A percentile compares a stretch with the other conserved stretches of the same genome.
phyloP scores from a whole-genome alignment of 257 asterid genomes.

The Buddleja alternifolia region DNA sequence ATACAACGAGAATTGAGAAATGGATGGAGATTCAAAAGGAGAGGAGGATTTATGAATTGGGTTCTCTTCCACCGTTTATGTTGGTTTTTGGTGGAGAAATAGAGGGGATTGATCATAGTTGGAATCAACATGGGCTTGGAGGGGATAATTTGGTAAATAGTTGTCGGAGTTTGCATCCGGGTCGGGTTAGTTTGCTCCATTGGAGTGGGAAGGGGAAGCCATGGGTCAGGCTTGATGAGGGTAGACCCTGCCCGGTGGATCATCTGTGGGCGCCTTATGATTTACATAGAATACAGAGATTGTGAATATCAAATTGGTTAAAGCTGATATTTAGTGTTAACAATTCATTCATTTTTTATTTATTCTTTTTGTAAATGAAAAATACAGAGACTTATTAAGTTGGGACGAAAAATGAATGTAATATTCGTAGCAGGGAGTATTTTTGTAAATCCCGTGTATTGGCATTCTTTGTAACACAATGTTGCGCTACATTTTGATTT shows the following conservation, averaged over 20 bases:
- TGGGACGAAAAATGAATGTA: neutral
- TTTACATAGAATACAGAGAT: constrained; percentile 29
- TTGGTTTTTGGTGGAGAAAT: constrained; percentile 74
- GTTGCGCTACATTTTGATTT: neutral
- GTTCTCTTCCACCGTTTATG: constrained; percentile 74
- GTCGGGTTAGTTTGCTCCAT: constrained; percentile 77
- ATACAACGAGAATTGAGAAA: constrained; percentile 48
- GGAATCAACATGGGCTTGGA: constrained; percentile 89
- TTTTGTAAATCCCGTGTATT: constrained; percentile 25
- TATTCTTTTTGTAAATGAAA: constrained; percentile 31
- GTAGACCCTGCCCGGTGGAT: constrained; percentile 64
- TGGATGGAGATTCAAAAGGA: constrained; percentile 74
- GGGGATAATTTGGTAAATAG: constrained; percentile 67
- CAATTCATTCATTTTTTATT: neutral
- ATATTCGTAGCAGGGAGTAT: constrained; percentile 15
- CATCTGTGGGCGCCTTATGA: constrained; percentile 70
- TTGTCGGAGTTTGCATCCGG: constrained; percentile 69
- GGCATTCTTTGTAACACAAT: constrained; percentile 2
- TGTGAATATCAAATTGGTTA: neutral
- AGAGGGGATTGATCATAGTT: constrained; percentile 58
- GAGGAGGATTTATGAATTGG: constrained; percentile 69
- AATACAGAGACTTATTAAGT: neutral
- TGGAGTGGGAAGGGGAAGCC: constrained; percentile 96
- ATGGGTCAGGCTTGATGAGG: constrained; percentile 71
- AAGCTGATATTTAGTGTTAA: neutral